A percentile compares a stretch with the other conserved stretches of the same genome.
Conservation (phyloP, 805 yeast species). For the Nakazawaea wyomingensis region DNA sequence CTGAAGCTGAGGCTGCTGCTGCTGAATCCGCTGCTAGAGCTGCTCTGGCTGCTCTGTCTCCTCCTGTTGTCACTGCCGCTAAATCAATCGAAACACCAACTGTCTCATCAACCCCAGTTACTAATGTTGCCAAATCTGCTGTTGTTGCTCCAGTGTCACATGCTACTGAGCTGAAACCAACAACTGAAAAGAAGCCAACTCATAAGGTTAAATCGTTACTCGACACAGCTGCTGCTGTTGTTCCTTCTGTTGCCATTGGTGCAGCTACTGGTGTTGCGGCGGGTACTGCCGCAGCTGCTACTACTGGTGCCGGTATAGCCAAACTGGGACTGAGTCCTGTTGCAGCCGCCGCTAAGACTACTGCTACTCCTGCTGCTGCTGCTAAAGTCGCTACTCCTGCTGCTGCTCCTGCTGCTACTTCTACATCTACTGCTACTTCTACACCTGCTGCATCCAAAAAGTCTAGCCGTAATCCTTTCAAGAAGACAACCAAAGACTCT, state of each 20-base stretch:
- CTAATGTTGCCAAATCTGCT: constrained; percentile 16
- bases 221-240: constrained; percentile 19
- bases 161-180: no score
- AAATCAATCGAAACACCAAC: neutral
- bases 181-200: constrained; percentile 10
- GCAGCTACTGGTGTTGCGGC: no score
- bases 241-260: constrained; percentile 5
- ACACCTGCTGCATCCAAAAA: neutral
- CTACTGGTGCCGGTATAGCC: constrained; percentile 12
- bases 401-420: constrained; percentile 13
- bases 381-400: no score
- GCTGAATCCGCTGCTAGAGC: constrained; percentile 3
- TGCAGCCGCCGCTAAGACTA: constrained; percentile 15
- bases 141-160: no score
- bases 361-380: constrained; percentile 11
- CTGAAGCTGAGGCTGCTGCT: constrained; percentile 22
- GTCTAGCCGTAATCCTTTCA: neutral
- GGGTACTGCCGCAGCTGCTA: constrained; percentile 13
- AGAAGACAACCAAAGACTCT: neutral
- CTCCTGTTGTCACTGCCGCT: neutral
- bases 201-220: constrained; percentile 16
- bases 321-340: no score
- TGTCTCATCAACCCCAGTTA: neutral
- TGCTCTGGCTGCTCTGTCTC: neutral
- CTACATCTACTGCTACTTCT: neutral